Conservation (phyloP, 768 basidiomycete genomes). For the Pilatotrama ljubarskyi region DNA sequence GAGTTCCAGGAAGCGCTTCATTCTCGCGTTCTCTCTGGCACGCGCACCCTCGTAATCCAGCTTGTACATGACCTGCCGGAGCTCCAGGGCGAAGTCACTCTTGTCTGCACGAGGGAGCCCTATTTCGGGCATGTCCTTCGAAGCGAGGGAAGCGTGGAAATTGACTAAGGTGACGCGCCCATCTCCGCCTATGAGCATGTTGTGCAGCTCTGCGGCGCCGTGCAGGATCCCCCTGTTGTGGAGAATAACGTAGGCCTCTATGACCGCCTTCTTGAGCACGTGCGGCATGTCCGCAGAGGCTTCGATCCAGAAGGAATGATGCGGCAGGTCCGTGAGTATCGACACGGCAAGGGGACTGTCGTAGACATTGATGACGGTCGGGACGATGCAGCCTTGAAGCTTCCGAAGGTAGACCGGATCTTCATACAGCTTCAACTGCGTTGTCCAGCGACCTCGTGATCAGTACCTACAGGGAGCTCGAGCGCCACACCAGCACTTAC, state of each 20-base stretch:
- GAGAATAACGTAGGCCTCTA: conserved; percentile 50
- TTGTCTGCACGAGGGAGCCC: conserved; percentile 39
- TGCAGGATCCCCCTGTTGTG: conserved; percentile 37
- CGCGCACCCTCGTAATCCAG: conserved; percentile 47
- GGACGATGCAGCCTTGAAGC: conserved; percentile 55
- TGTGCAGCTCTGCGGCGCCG: conserved; percentile 30
- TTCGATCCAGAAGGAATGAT: conserved; percentile 61
- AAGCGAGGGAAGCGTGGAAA: conserved; percentile 46
- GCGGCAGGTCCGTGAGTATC: conserved; percentile 55
- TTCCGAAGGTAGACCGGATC: conserved; percentile 44
- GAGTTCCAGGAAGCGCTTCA: conserved; percentile 32
- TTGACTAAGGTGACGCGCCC: conserved; percentile 52
- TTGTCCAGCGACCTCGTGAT: too few relatives aligned
- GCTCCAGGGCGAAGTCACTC: conserved; percentile 49
- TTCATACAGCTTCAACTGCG: conserved; percentile 54
- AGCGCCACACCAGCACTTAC: conserved; percentile 21
- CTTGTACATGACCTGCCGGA: conserved; percentile 56
- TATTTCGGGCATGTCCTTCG: conserved; percentile 32
- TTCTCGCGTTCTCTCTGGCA: conserved; percentile 37
- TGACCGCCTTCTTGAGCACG: conserved; percentile 50
- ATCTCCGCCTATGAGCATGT: conserved; percentile 28
- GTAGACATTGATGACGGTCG: conserved; percentile 53
- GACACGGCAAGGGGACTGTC: conserved; percentile 39
- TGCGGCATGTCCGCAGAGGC: conserved; percentile 58
- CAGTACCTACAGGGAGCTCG: too few relatives aligned